A percentile compares a stretch with the other conserved stretches of the same genome.
These are phyloP conservation scores for Trichoderma asperelloides DNA, from an alignment of 495 filamentous ascomycete genomes.

Conservation along the genomic window DNA sequence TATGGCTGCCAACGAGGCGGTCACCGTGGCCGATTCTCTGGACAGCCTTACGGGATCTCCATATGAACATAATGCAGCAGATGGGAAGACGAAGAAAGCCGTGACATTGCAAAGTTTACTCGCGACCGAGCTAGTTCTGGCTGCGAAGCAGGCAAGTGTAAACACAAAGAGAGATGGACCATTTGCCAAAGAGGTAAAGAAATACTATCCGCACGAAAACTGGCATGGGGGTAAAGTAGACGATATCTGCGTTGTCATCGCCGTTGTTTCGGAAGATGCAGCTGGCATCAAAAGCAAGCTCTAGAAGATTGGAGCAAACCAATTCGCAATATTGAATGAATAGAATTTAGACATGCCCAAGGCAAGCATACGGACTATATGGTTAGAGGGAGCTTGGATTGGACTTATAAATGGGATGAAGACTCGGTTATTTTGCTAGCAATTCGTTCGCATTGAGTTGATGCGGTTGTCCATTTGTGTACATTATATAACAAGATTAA, in stretches of 20 bases:
- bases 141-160: constrained; percentile 76
- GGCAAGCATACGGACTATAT: neutral
- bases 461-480: neutral
- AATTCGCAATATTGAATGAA: neutral
- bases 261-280: constrained; percentile 54
- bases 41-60: constrained; percentile 37
- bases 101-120: constrained; percentile 64
- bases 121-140: constrained; percentile 63
- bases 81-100: constrained; percentile 8
- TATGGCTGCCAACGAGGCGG: constrained; percentile 44
- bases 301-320: constrained; percentile 18
- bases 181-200: constrained; percentile 89
- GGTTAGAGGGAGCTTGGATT: neutral
- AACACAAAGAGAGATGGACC: constrained; percentile 76
- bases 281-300: constrained; percentile 28
- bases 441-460: neutral
- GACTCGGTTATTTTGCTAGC: neutral
- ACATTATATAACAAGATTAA: neutral
- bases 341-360: neutral
- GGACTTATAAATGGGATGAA: neutral
- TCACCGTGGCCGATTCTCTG: constrained; percentile 49
- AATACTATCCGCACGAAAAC: constrained; percentile 69
- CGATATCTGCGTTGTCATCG: constrained; percentile 75
- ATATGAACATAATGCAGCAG: constrained; percentile 19
- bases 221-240: constrained; percentile 87